Base-by-base conservation (phyloP, 2,329 filamentous ascomycete genomes). In the Fusarium denticulatum region DNA sequence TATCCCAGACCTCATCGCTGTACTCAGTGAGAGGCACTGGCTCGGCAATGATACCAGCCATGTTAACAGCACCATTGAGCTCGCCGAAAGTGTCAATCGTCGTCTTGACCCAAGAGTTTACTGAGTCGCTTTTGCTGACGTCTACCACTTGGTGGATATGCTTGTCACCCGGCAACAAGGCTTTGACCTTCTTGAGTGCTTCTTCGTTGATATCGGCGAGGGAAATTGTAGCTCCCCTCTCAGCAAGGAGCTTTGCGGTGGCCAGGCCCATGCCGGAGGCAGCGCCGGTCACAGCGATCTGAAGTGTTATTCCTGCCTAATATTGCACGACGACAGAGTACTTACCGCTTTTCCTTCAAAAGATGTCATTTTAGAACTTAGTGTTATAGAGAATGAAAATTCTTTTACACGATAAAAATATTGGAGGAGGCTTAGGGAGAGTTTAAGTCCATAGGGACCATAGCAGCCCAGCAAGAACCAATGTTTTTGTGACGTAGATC, bases 21-120 rank as follows among this genome's bases (percentile, higher is more conserved):
- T 83, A 80, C 26, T 85, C 81, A 1, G 78, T 79, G 26, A 83
- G 68, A 10, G 66, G 55, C 1, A 18, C 52, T 4, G 67, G 64
- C 1, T 58, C 36, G 2, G 46, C 26, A 6, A 77, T 70, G 43
- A 78, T 75, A 11, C 76, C 78, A 2, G 79, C 80, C 64, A 79
- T 84, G 59, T 86, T 85, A 60, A 84, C 83, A 4, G 85, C 83
- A 11, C 83, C 82, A 49, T 86, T 81, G 1, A 87, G 68, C 14
- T 73, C 75, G 1, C 83, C 84, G 32, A 83, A 82, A 22, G 62
- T 75, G 14, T 76, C 50, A 0, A 84, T 72, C 0, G 82, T 84
- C 59, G 80, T 47, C 36, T 75, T 28, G 57, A 82, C 76, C 79
- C 79, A 81, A 1, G 66, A 24, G 5, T 79, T 49, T 1, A 80